Conservation (phyloP, 1,284 basidiomycete species). For the Paramarasmius palmivorus region DNA sequence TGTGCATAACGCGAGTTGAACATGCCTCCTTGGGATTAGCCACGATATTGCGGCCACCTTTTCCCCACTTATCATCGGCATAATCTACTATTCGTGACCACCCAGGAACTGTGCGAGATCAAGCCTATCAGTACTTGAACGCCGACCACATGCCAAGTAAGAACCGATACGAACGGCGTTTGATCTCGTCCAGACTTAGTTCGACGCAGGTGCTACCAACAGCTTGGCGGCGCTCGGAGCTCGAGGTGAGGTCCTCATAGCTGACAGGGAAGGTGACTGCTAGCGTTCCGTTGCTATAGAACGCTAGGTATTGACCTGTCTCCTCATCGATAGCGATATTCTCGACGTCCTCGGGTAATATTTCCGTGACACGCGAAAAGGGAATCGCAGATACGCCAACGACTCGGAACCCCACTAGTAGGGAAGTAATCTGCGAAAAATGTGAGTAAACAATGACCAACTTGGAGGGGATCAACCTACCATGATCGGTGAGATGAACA, state of each 20-base stretch:
- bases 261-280: slow-evolving; percentile 1
- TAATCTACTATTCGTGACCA: slow-evolving; percentile 10
- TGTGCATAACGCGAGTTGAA: background rate
- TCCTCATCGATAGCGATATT: slow-evolving; percentile 14
- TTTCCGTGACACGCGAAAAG: no score
- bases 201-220: background rate
- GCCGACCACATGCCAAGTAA: no score
- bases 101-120: slow-evolving; percentile 10
- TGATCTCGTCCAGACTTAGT: background rate
- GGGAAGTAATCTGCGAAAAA: no score
- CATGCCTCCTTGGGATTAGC: slow-evolving; percentile 12
- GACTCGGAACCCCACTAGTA: no score
- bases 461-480: no score
- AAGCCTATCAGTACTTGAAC: no score
- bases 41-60: slow-evolving; percentile 12
- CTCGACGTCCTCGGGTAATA: slow-evolving; percentile 6
- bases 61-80: slow-evolving; percentile 13
- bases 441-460: no score
- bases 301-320: slow-evolving; percentile 10
- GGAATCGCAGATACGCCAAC: no score
- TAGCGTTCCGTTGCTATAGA: slow-evolving; percentile 7
- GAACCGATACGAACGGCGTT: background rate
- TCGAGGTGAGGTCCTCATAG: background rate
- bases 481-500: no score
- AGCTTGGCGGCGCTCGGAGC: background rate